Conservation (phyloP, 2,329 filamentous ascomycete species). For the Penicillium sclerotiorum region DNA sequence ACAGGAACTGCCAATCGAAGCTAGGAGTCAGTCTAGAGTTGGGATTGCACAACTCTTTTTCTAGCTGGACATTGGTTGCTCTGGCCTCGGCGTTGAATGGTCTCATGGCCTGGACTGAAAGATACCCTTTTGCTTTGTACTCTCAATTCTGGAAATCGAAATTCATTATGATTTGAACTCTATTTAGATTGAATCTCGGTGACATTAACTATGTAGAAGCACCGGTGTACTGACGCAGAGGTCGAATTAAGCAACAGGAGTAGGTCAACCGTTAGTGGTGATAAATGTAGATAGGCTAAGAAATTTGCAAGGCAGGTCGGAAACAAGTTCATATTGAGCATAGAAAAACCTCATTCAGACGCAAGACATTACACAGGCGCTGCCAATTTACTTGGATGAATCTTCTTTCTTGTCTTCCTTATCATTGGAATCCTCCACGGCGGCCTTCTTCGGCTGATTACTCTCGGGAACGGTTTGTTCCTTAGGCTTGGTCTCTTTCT, state of each 20-base stretch:
- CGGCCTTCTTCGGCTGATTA: constrained; percentile 67
- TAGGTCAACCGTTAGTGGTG: neutral
- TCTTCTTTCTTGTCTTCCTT: constrained; percentile 29
- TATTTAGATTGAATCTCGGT: no score
- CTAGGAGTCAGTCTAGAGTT: neutral
- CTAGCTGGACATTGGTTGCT: neutral
- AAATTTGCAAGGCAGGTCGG: constrained; percentile 2
- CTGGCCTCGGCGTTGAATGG: constrained; percentile 16
- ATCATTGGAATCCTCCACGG: constrained; percentile 45
- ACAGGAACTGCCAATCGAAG: constrained; percentile 30
- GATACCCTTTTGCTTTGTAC: constrained; percentile 21
- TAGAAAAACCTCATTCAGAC: constrained; percentile 10
- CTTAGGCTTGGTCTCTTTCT: constrained; percentile 75
- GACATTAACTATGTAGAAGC: constrained; percentile 11
- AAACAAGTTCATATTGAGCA: neutral
- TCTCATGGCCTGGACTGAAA: constrained; percentile 9
- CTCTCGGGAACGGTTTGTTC: constrained; percentile 56
- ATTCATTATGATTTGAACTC: no score
- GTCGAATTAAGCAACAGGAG: neutral
- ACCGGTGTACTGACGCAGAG: no score
- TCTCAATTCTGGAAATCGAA: constrained; percentile 8
- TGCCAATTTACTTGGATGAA: constrained; percentile 26
- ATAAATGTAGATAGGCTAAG: no score
- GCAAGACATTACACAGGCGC: neutral
- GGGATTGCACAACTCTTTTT: neutral